Base-by-base conservation (phyloP, 768 basidiomycete genomes). In the Suillus fuscotomentosus region DNA sequence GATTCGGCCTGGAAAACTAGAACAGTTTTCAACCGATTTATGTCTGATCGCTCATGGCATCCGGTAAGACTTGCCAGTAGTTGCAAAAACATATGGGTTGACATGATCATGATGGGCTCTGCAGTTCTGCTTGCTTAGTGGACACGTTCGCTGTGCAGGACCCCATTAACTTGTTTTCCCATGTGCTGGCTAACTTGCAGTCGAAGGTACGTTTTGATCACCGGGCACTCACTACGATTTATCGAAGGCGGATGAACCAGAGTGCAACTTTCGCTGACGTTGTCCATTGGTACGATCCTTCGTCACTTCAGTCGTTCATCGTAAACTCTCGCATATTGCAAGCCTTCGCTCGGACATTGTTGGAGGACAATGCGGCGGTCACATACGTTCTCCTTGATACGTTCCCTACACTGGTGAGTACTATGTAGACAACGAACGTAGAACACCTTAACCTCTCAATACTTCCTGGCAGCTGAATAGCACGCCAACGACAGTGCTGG, bases 281-380 rank as follows among this genome's bases (percentile, higher is more conserved):
- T 36, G 63, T 79, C 41, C 78, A 85, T 66, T 64, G 86, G 53
- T 79, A 82, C 54, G 85, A 88, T 34, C 64, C 79, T 13, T 59
- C 68, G 39, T 79, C 83, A 4, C 74, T 77, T 15, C 87, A 89
- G 67, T 82, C 84, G 2, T 87, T 89, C 71, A 78, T 88, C 63
- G 79, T 87, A 38, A 86, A 88, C 51, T 55, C 62, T 7, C 66
- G 67, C 1, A 69, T 73, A 27, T 45, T 74, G 5, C 61, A 63
- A 13, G 42, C n/a, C 8, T 15, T 76, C 41, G 56, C 42, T 13
- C 57, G 62, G 2, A 68, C 57, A 56, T 39, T 73, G 24, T 1
- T 54, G 5, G 54, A 62, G 3, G 22, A 70, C 43, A 63, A 65
- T 42, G 36, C 14, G 17, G 57, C 60, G 9, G 68, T 67, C 13